phyloP scores from a whole-genome alignment of 1,284 basidiomycete species.

The Irpex sp. region DNA sequence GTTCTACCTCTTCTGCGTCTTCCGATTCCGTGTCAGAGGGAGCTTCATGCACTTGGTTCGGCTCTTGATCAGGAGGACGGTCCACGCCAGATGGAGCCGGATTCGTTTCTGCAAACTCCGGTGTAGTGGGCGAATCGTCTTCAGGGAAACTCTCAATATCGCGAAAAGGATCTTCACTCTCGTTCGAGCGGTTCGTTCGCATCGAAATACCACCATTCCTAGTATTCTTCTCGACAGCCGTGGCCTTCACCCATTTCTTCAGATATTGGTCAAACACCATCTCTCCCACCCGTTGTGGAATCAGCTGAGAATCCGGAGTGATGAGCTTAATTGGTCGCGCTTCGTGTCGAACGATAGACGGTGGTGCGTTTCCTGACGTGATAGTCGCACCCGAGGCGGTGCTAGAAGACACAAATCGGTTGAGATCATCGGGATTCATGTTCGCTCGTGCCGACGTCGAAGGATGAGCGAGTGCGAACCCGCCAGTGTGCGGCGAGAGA shows the following conservation, averaged over 20 bases:
- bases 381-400: conserved; percentile 74
- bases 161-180: conserved; percentile 81
- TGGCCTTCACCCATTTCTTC: conserved; percentile 82
- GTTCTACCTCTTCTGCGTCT: conserved; percentile 61
- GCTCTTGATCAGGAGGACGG: conserved; percentile 30
- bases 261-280: conserved; percentile 82
- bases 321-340: conserved; percentile 77
- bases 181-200: conserved; percentile 37
- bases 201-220: conserved; percentile 33
- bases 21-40: conserved; percentile 41
- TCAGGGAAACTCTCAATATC: conserved; percentile 82
- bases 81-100: conserved; percentile 20
- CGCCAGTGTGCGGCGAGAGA: conserved; percentile 20
- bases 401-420: conserved; percentile 82
- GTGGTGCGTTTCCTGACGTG: conserved; percentile 61
- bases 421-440: conserved; percentile 58
- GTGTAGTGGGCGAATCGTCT: conserved; percentile 36
- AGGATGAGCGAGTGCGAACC: conserved; percentile 35
- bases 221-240: conserved; percentile 29
- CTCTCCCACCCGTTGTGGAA: conserved; percentile 76
- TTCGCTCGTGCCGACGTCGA: conserved; percentile 43
- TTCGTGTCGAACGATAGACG: conserved; percentile 79
- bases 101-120: conserved; percentile 25
- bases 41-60: conserved; percentile 47
- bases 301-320: conserved; percentile 72